phyloP scores from a whole-genome alignment of 2,329 filamentous ascomycete species.

The Venturia oleaginea region DNA sequence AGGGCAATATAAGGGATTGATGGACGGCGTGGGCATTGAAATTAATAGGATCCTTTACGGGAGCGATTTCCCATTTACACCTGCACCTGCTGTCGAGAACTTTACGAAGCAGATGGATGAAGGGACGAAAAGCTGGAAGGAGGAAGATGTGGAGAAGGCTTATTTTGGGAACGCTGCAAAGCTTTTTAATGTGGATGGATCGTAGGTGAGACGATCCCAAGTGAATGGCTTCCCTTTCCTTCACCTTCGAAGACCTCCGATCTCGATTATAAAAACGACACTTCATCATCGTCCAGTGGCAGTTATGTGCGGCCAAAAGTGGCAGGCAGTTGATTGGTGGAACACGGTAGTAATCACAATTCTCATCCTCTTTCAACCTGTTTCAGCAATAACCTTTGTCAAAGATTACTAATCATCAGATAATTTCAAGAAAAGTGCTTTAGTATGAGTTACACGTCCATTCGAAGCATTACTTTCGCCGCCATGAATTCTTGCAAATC shows the following conservation, averaged over 20 bases:
- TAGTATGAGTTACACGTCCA: not conserved
- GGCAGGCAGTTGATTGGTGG: not conserved
- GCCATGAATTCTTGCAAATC: constrained; percentile 6
- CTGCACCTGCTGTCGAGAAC: constrained; percentile 26
- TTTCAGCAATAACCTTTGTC: not conserved
- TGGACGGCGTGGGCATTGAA: constrained; percentile 32
- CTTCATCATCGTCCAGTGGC: no score
- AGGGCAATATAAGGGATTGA: constrained; percentile 40
- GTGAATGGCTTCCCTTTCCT: not conserved
- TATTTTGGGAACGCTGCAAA: constrained; percentile 8
- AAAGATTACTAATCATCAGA: not conserved
- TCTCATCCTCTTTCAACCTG: not conserved
- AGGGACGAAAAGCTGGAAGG: constrained; percentile 19
- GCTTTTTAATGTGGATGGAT: constrained; percentile 6
- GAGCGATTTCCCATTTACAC: constrained; percentile 45
- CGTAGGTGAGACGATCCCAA: not conserved
- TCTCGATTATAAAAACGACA: no score
- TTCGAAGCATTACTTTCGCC: not conserved
- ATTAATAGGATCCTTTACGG: constrained; percentile 41
- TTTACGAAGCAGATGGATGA: constrained; percentile 34
- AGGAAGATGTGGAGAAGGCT: constrained; percentile 8
- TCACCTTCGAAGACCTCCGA: not conserved
- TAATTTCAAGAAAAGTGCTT: not conserved
- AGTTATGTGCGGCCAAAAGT: not conserved
- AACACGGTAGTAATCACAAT: not conserved